Evolutionary conservation across 352 stramenopile species (phyloP), one percentile per base, ranked within the genome.

Genomic region (Pythium periplocum): DNA sequence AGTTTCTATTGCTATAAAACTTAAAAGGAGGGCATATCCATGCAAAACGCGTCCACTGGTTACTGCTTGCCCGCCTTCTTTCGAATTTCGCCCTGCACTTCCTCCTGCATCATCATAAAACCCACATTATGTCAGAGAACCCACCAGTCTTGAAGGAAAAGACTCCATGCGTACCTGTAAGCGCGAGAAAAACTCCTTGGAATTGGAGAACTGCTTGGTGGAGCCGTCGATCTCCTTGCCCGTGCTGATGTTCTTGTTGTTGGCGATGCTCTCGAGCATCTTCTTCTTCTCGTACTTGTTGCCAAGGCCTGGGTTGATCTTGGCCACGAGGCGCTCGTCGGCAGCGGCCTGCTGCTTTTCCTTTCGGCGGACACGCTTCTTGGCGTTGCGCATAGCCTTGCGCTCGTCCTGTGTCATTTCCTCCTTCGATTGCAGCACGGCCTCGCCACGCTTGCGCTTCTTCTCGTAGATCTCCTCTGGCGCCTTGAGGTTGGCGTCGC

Each of bases 221-320:
- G 78, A 89, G 55, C 79, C 80, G 45, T 90, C 78, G 67, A 90
- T 90, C 50, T 75, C 70, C 64, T 84, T 93, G 73, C 83, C 83
- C 58, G 55, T 83, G n/a, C 77, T 90, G 61, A 94, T 70, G 61
- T 91, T 94, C 68, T 87, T 89, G 70, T 79, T 77, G 49, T 66
- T 69, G 31, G 77, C 73, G 39, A 94, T 71, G 59, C 71, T 90
- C 64, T 94, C 78, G 58, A 92, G 71, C 72, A 94, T 78, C 58
- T 94, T 96, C 78, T 85, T 94, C 69, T 97, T 97, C 61, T 96
- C 93, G 75, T 98, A 98, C 53, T 96, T 96, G 75, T 98, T 98
- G 59, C 92, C 91, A 37, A 98, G 72, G 0, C 91, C 91, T n/a
- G 93, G 91, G 67, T 98, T 91, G 58, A 98, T 77, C 69, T 96